Percentiles rank a stretch among this genome's conserved stretches.
Conservation (phyloP, 495 filamentous ascomycete species). For the Antarctomyces pellizariae region DNA sequence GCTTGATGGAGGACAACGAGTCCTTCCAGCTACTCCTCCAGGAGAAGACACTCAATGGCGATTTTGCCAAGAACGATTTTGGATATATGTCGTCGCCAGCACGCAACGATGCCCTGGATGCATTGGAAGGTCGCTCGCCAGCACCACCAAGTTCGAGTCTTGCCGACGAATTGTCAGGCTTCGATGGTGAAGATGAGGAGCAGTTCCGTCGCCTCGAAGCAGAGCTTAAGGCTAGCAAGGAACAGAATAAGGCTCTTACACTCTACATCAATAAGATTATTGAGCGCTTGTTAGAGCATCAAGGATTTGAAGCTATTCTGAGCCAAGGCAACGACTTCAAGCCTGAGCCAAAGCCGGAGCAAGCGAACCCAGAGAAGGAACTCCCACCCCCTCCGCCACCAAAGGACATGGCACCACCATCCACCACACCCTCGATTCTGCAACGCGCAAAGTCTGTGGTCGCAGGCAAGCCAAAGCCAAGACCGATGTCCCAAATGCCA, state of each 20-base stretch:
- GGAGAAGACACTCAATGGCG: constrained; percentile 83
- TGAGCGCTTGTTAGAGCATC: constrained; percentile 74
- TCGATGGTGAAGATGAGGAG: constrained; percentile 31
- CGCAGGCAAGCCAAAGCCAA: constrained; percentile 28
- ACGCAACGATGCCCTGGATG: constrained; percentile 29
- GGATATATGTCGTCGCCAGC: constrained; percentile 37
- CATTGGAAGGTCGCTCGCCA: constrained; percentile 26
- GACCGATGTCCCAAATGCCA: constrained; percentile 26
- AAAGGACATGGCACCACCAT: constrained; percentile 24
- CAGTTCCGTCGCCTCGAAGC: constrained; percentile 43
- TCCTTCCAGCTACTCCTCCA: constrained; percentile 86
- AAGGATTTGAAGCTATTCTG: constrained; percentile 81
- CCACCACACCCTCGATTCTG: constrained; percentile 34
- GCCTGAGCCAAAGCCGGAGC: constrained; percentile 11
- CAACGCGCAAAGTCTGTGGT: constrained; percentile 62
- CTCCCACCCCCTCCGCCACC: constrained; percentile 56
- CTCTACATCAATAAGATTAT: constrained; percentile 98
- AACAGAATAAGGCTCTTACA: constrained; percentile 89
- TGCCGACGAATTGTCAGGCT: constrained; percentile 69
- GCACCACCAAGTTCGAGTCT: constrained; percentile 42
- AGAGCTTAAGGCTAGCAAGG: constrained; percentile 63
- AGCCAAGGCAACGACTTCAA: constrained; percentile 45
- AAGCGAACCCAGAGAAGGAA: constrained; percentile 48
- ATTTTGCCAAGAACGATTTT: constrained; percentile 63
- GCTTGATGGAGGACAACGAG: constrained; percentile 95